Conservation (phyloP, 805 yeast species). For the Pichia californica region DNA sequence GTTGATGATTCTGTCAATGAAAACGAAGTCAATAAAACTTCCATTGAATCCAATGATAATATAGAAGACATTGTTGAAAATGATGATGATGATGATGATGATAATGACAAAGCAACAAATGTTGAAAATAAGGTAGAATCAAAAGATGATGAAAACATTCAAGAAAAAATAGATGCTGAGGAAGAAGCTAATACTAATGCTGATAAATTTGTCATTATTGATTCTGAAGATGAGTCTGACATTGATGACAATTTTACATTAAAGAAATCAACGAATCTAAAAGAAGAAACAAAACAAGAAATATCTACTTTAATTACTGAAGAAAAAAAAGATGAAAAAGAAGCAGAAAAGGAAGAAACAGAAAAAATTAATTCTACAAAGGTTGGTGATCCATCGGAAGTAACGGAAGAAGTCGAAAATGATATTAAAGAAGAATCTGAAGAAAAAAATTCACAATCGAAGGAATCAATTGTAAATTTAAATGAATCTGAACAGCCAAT, state of each 20-base stretch:
- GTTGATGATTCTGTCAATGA: too few relatives aligned
- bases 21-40: background rate
- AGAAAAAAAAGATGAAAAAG: background rate
- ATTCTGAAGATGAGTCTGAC: slow-evolving; percentile 2
- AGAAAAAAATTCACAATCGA: too few relatives aligned
- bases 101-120: background rate
- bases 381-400: too few relatives aligned
- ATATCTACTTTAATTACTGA: too few relatives aligned
- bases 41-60: too few relatives aligned
- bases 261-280: background rate
- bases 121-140: too few relatives aligned
- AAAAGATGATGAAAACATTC: too few relatives aligned
- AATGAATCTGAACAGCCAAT: too few relatives aligned
- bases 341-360: background rate
- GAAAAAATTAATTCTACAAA: too few relatives aligned
- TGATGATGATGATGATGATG: background rate
- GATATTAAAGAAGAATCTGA: too few relatives aligned
- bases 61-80: background rate
- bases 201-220: background rate
- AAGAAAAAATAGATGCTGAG: background rate
- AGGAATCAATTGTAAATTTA: too few relatives aligned
- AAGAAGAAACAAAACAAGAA: background rate
- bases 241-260: background rate
- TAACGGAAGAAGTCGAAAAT: too few relatives aligned
- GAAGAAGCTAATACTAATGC: background rate